Evolutionary conservation across 345 rosid species (phyloP).

Genomic region (Kernera saxatilis): DNA sequence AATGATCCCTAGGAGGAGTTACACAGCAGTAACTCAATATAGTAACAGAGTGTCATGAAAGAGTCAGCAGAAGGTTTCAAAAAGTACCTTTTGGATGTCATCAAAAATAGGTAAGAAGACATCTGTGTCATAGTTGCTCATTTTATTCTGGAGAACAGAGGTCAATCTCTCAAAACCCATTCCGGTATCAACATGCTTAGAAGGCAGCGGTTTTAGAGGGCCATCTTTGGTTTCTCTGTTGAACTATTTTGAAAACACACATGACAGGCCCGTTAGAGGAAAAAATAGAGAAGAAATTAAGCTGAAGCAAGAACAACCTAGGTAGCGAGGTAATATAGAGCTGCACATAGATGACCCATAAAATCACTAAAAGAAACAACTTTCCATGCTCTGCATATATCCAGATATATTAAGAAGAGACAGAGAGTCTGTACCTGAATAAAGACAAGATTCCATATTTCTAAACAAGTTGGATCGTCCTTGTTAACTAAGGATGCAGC

Average conservation of each 20-base stretch:
- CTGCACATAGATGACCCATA: not conserved
- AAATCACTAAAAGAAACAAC: not conserved
- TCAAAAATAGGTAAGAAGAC: constrained; percentile 77
- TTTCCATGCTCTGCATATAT: not conserved
- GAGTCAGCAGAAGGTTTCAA: not conserved
- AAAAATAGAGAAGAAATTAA: not conserved
- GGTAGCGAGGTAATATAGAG: not conserved
- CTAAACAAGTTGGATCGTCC: constrained; percentile 91
- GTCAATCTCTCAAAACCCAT: constrained; percentile 87
- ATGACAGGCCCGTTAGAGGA: not conserved
- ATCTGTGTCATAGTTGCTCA: constrained; percentile 94
- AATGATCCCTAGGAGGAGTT: not conserved
- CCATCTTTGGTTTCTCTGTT: constrained; percentile 70
- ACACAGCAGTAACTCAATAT: not conserved
- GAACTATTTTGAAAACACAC: constrained; percentile 38
- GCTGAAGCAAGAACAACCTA: not conserved
- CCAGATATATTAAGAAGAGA: not conserved
- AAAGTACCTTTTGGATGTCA: constrained; percentile 61
- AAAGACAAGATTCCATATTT: constrained; percentile 86
- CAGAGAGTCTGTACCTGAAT: constrained; percentile 54
- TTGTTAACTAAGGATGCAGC: constrained; percentile 66
- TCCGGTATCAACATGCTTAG: constrained; percentile 94
- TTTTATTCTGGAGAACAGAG: constrained; percentile 72
- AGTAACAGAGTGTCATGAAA: not conserved
- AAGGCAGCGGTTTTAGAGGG: constrained; percentile 64